Percentiles rank a stretch among this genome's conserved stretches.
These are phyloP conservation scores for Pichia sp. DNA, from an alignment of 1,139 yeast genomes.

Conservation along the genomic window DNA sequence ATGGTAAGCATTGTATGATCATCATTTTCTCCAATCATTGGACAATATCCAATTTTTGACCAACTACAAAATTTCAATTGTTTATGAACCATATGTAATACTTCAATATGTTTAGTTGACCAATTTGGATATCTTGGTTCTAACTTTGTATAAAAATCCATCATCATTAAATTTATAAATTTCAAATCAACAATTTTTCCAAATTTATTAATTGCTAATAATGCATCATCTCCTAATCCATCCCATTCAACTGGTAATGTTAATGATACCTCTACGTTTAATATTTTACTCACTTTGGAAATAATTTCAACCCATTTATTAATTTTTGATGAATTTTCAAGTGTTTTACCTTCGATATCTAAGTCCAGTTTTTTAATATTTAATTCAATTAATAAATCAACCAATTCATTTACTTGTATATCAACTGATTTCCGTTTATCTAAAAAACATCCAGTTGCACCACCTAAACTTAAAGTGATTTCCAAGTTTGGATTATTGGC, in stretches of 20 bases:
- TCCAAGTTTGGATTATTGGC: slow-evolving; percentile 10
- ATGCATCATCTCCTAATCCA: slow-evolving; percentile 17
- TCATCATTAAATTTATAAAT: slow-evolving; percentile 24
- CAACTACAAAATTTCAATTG: slow-evolving; percentile 12
- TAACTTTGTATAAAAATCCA: slow-evolving; percentile 27
- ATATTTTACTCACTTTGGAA: not conserved
- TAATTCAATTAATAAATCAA: slow-evolving; percentile 12
- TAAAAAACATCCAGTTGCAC: slow-evolving; percentile 25
- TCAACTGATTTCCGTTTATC: slow-evolving; percentile 5
- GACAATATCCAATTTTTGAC: slow-evolving; percentile 26
- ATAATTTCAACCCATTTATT: slow-evolving; percentile 9
- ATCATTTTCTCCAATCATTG: slow-evolving; percentile 30
- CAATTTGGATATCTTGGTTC: slow-evolving; percentile 15
- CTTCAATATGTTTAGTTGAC: slow-evolving; percentile 23
- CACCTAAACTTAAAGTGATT: slow-evolving; percentile 26
- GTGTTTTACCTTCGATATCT: slow-evolving; percentile 25
- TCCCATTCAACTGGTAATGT: slow-evolving; percentile 26
- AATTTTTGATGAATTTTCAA: slow-evolving; percentile 10
- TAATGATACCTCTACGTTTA: slow-evolving; percentile 15
- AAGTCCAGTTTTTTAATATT: slow-evolving; percentile 21
- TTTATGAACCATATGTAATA: slow-evolving; percentile 13
- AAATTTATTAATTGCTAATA: slow-evolving; percentile 13
- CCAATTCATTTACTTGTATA: slow-evolving; percentile 14
- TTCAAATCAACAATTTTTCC: slow-evolving; percentile 8
- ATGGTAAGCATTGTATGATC: slow-evolving; percentile 20